Base-by-base conservation (phyloP, 2,329 filamentous ascomycete species). In the Fusarium proliferatum region DNA sequence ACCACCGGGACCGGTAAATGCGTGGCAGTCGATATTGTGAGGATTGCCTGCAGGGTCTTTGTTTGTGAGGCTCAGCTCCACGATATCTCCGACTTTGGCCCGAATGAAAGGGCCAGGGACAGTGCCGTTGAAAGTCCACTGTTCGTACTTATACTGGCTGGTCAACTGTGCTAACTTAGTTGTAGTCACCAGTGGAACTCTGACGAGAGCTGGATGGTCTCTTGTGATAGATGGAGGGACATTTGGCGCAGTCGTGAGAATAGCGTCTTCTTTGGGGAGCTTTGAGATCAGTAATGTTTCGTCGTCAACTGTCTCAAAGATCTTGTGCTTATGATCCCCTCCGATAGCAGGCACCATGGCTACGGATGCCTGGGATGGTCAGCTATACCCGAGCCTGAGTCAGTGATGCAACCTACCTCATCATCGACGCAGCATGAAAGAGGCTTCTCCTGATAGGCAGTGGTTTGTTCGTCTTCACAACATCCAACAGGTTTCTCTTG, bases 111-210 rank as follows among this genome's bases (percentile, higher is more conserved):
- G 68, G 3, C 68, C 68, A 21, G 65, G 68, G 15, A 71, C 68
- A 15, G 60, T 69, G 34, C 66, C 66, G 19, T 71, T 71, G 55
- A 69, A 71, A 7, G 68, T 71, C 68, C 61, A 69, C 28, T 71
- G 68, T 16, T 71, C 65, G 17, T 69, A 71, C 38, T 71, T 69
- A 33, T 69, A 69, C 61, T 65, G 60, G 26, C 51, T 71, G 8
- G 68, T 71, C 15, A 71, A 23, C 46, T 71, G 68, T 9, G 65
- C 68, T 7, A 71, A 17, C 17, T 69, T 69, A 9, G 65, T 71
- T 4, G 56, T 59, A 5, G 68, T 69, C 7, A 51, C 26, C 6
- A 60, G 36, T 6, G 34, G 26, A 16, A 60, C 57, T 19, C 7
- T 49, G 26, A 60, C 36, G 16, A 60, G 26, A 26, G 45, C 36